Percentiles rank a stretch among this genome's conserved stretches.
These are phyloP conservation scores for Hanseniaspora thailandica DNA, from an alignment of 805 yeast genomes.

Conservation along the genomic window DNA sequence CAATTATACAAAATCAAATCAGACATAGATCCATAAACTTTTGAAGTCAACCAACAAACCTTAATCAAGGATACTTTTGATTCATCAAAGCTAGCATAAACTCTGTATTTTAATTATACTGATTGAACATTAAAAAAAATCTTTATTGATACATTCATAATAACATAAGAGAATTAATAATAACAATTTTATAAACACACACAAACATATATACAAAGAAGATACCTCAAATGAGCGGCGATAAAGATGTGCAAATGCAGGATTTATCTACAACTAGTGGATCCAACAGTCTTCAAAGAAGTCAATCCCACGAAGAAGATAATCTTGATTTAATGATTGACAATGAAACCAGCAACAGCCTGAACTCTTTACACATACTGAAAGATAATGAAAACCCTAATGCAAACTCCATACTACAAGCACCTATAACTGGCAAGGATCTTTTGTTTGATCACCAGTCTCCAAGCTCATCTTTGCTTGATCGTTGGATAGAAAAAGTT, in stretches of 20 bases:
- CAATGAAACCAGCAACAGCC: not conserved
- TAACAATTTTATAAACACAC: not conserved
- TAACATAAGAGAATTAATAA: too few relatives aligned
- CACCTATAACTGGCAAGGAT: slow-evolving; percentile 20
- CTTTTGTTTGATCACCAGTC: slow-evolving; percentile 32
- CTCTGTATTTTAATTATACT: too few relatives aligned
- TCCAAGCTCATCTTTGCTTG: slow-evolving; percentile 55
- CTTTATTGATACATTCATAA: too few relatives aligned
- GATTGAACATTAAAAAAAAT: too few relatives aligned
- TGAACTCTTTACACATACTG: slow-evolving; percentile 24
- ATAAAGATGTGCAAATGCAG: slow-evolving; percentile 76
- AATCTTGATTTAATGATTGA: slow-evolving; percentile 7
- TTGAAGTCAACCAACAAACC: too few relatives aligned
- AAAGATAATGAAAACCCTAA: slow-evolving; percentile 25
- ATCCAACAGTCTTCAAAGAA: slow-evolving; percentile 5
- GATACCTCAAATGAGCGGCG: slow-evolving; percentile 46
- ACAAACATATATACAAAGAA: not conserved
- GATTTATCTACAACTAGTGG: slow-evolving; percentile 38
- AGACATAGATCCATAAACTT: too few relatives aligned
- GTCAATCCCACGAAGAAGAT: slow-evolving; percentile 9
- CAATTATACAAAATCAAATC: too few relatives aligned
- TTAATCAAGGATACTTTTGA: too few relatives aligned
- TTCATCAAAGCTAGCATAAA: too few relatives aligned
- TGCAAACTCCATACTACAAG: slow-evolving; percentile 23
- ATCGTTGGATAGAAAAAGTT: slow-evolving; percentile 75